Evolutionary conservation across 2,329 filamentous ascomycete genomes (phyloP).

Genomic region (Sarocladium strictum): DNA sequence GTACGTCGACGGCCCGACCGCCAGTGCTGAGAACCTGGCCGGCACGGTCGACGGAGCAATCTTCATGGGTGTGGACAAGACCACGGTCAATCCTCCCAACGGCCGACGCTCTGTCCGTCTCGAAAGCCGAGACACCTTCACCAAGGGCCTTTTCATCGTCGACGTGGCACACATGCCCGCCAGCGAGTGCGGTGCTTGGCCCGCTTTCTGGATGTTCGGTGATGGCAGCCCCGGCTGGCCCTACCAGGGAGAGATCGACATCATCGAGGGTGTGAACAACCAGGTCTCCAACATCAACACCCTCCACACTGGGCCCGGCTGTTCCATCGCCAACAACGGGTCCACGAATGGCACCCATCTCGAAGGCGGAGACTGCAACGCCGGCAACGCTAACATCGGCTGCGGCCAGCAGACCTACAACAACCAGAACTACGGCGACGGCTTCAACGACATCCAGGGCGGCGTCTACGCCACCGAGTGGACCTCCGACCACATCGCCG

Average conservation of each 20-base stretch:
- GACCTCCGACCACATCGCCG: conserved; percentile 62
- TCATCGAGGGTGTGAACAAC: conserved; percentile 71
- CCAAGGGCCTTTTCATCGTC: conserved; percentile 62
- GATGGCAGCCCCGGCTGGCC: conserved; percentile 54
- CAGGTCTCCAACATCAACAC: conserved; percentile 55
- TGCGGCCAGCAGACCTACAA: conserved; percentile 50
- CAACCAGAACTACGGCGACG: conserved; percentile 54
- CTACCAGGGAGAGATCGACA: conserved; percentile 66
- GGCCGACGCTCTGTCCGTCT: conserved; percentile 69
- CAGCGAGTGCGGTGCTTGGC: conserved; percentile 67
- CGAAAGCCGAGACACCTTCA: conserved; percentile 59
- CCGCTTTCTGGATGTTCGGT: conserved; percentile 65
- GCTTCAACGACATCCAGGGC: conserved; percentile 64
- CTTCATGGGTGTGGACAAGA: conserved; percentile 65
- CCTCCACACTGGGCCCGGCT: conserved; percentile 60
- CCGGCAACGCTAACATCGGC: conserved; percentile 45
- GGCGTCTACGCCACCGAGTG: conserved; percentile 74
- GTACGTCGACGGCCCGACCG: conserved; percentile 56
- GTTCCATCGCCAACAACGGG: conserved; percentile 47
- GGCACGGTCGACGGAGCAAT: conserved; percentile 48
- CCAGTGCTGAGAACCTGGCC: conserved; percentile 52
- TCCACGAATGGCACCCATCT: conserved; percentile 39
- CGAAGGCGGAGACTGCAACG: conserved; percentile 50
- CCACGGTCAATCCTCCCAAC: conserved; percentile 43
- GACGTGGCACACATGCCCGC: conserved; percentile 75